phyloP scores from a whole-genome alignment of 768 basidiomycete genomes.

The Naematelia aurantialba region DNA sequence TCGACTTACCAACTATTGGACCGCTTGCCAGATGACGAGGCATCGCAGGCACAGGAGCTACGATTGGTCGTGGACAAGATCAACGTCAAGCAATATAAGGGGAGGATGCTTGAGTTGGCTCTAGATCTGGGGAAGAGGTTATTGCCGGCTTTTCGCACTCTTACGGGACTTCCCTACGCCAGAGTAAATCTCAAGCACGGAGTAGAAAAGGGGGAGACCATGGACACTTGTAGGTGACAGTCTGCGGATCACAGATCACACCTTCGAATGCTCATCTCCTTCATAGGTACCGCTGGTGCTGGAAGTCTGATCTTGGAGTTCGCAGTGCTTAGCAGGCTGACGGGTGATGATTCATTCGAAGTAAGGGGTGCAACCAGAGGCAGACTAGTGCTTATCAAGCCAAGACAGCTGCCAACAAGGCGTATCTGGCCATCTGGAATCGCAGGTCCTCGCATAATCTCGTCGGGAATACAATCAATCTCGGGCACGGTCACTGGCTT shows the following conservation, averaged over 20 bases:
- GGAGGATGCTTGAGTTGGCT: constrained; percentile 69
- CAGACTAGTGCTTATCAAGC: background rate
- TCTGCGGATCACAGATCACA: background rate
- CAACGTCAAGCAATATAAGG: constrained; percentile 72
- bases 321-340: constrained; percentile 83
- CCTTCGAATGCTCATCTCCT: background rate
- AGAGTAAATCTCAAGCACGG: constrained; percentile 83
- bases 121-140: constrained; percentile 80
- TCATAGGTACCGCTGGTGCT: constrained; percentile 79
- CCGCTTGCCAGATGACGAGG: constrained; percentile 23
- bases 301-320: constrained; percentile 92
- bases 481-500: constrained; percentile 72
- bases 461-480: constrained; percentile 83
- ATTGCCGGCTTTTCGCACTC: constrained; percentile 84
- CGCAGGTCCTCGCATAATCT: constrained; percentile 76
- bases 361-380: constrained; percentile 12
- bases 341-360: constrained; percentile 85
- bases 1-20: constrained; percentile 47
- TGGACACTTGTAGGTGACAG: constrained; percentile 70
- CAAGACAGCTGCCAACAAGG: constrained; percentile 71
- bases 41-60: constrained; percentile 19
- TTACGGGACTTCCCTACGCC: constrained; percentile 87
- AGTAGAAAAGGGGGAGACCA: constrained; percentile 66
- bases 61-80: constrained; percentile 40
- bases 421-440: constrained; percentile 93